Base-by-base conservation (phyloP, 768 basidiomycete species). In the Kwoniella mangroviensis region DNA sequence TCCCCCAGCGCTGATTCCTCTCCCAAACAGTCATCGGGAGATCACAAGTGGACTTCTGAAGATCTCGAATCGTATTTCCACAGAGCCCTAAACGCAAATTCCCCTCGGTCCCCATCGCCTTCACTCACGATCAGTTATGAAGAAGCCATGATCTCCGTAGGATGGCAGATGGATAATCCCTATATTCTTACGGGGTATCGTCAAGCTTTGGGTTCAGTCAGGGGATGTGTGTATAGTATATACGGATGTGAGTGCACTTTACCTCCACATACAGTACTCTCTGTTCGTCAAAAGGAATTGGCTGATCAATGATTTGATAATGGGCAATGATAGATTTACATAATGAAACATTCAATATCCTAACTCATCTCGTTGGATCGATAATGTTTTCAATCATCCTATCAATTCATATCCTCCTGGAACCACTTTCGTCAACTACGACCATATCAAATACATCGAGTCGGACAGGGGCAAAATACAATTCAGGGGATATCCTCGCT, bases 281-380 rank as follows among this genome's bases (percentile, higher is more conserved):
- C 34, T 6, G 1, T 34, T 34, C 34, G 34, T 34, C 34, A 34
- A 0, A 34, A 34, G 34, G 34, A 34, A 34, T 34, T 34, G 34
- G 34, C 34, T 34, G 9, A 34, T 34, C 9, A 34, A 34, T 34
- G 34, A 7, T 6, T 34, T 7, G 6, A 34, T 7, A 34, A 5
- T 7, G 34, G 6, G 34, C 9, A 34, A 34, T 45, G 12, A 11
- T 60, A 82, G 81, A 79, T 64, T 45, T 80, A 21, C 82, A 83
- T 45, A 83, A 83, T 45, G 82, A 83, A 68, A 82, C 77, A 92
- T 92, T 94, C 66, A 95, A 95, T 83, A 92, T 94, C 56, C 91
- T 93, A 82, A 90, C 87, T 69, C 93, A 94, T 79, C 84, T 93
- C 9, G 87, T 88, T 84, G 91, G 89, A 28, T 88, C 90, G 41